A percentile compares a stretch with the other conserved stretches of the same genome.
Conservation (phyloP, 306 rosid species). For the Morella rubra region DNA sequence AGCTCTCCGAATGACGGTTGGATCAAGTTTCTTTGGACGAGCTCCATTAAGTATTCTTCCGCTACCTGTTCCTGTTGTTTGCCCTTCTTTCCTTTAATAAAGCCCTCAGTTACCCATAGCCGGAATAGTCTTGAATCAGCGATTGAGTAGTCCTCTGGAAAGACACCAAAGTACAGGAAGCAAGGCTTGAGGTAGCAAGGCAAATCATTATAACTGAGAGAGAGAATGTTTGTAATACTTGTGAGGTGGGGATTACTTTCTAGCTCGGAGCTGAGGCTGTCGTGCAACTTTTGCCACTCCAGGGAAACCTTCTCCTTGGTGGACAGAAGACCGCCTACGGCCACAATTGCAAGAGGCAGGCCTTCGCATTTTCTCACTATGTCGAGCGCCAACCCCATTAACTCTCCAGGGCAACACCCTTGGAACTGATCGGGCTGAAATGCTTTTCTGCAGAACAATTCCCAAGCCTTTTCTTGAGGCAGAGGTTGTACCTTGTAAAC, state of each 20-base stretch:
- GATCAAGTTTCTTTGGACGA: neutral
- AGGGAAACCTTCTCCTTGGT: neutral
- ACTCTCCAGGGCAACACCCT: no score
- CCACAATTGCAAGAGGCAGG: constrained; percentile 20
- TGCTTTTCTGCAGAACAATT: no score
- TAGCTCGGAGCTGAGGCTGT: constrained; percentile 2
- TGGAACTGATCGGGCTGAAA: no score
- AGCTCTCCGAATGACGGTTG: neutral
- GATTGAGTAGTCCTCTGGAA: constrained; percentile 20
- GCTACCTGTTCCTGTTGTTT: neutral
- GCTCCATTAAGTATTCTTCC: constrained; percentile 16
- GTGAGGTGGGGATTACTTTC: constrained; percentile 3
- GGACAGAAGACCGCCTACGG: constrained; percentile 12
- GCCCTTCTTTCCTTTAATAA: neutral
- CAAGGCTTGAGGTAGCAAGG: constrained; percentile 20
- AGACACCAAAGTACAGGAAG: constrained; percentile 25
- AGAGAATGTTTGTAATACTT: neutral
- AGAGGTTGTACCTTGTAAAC: no score
- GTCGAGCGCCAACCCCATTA: no score
- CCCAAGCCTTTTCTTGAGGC: no score
- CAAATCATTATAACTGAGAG: constrained; percentile 20
- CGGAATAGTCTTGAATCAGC: neutral
- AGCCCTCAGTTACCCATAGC: constrained; percentile 22
- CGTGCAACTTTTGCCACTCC: constrained; percentile 11
- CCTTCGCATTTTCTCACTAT: no score